These are phyloP conservation scores for Xylariales sp. DNA, from an alignment of 2,329 filamentous ascomycete species.

Conservation along the genomic window DNA sequence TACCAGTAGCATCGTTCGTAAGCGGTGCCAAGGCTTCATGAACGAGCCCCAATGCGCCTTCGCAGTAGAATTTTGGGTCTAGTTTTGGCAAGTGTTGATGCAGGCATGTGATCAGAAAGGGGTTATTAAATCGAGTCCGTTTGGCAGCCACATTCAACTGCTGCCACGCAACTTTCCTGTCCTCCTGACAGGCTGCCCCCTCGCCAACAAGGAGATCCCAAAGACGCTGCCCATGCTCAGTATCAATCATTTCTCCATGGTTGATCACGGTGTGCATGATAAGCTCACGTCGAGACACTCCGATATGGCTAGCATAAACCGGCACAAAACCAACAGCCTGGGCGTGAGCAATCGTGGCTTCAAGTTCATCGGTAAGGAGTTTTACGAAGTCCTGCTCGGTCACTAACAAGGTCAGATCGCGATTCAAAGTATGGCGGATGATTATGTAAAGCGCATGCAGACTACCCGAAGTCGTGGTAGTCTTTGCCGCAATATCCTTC, in stretches of 20 bases:
- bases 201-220: conserved; percentile 72
- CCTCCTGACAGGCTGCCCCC: conserved; percentile 51
- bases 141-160: conserved; percentile 50
- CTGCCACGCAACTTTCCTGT: conserved; percentile 66
- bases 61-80: conserved; percentile 53
- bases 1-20: conserved; percentile 37
- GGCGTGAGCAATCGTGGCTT: conserved; percentile 44
- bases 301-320: conserved; percentile 44
- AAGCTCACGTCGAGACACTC: conserved; percentile 51
- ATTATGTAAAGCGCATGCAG: conserved; percentile 58
- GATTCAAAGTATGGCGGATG: conserved; percentile 37
- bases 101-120: conserved; percentile 52
- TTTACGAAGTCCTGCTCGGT: conserved; percentile 57
- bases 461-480: conserved; percentile 65
- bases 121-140: conserved; percentile 41
- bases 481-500: conserved; percentile 60
- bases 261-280: conserved; percentile 52
- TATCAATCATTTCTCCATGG: conserved; percentile 58
- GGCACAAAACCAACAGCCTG: conserved; percentile 34
- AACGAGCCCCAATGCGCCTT: conserved; percentile 60
- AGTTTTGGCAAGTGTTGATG: conserved; percentile 53
- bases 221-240: conserved; percentile 57
- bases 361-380: conserved; percentile 62
- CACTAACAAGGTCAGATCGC: conserved; percentile 54
- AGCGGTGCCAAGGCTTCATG: conserved; percentile 44